Conservation (phyloP, 108 stramenopile genomes). For the Nitzschia sp. region DNA sequence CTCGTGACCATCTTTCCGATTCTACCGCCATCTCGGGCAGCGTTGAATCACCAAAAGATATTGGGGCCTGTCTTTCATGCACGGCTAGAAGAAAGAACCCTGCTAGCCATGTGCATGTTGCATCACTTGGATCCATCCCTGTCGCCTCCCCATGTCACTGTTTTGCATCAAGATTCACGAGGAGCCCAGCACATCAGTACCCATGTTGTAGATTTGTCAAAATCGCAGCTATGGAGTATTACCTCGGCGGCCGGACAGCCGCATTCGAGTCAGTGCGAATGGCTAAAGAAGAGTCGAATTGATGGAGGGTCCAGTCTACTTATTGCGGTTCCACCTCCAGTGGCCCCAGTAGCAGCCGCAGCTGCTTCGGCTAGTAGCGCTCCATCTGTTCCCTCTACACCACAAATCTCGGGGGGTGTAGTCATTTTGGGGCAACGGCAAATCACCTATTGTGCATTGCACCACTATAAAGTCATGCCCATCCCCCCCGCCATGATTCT, state of each 20-base stretch:
- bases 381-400: neutral
- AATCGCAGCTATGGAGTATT: conserved; percentile 45
- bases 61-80: conserved; percentile 69
- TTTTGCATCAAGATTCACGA: conserved; percentile 78
- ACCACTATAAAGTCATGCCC: conserved; percentile 63
- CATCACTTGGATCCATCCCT: conserved; percentile 39
- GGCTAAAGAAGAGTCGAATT: conserved; percentile 54
- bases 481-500: conserved; percentile 54
- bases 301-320: conserved; percentile 73
- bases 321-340: conserved; percentile 65
- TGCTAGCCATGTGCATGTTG: conserved; percentile 63
- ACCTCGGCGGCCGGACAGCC: conserved; percentile 17
- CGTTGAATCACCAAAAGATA: neutral
- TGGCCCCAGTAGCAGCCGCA: conserved; percentile 33
- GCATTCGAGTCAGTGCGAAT: conserved; percentile 13
- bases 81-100: conserved; percentile 73
- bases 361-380: conserved; percentile 12
- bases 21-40: conserved; percentile 23
- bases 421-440: conserved; percentile 79
- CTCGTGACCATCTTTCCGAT: conserved; percentile 72
- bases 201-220: conserved; percentile 56
- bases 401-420: conserved; percentile 56
- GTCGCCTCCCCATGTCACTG: conserved; percentile 62
- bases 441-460: conserved; percentile 64
- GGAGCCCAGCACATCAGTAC: conserved; percentile 72